Conservation (phyloP, 2,329 filamentous ascomycete genomes). For the Ophiostoma piceae region DNA sequence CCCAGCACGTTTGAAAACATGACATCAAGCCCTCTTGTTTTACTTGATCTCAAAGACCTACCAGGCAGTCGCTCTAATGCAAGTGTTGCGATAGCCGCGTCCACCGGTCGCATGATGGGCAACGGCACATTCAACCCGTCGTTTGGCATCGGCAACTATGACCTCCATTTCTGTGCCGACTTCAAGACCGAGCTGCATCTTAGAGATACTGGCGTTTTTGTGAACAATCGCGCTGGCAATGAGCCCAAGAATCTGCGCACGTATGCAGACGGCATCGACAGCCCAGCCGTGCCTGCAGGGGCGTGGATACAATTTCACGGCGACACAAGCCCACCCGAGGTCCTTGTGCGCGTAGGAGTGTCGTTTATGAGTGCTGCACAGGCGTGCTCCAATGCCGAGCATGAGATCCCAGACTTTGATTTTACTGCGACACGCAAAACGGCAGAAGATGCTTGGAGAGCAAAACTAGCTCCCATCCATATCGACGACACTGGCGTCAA, state of each 20-base stretch:
- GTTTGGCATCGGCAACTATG: conserved; percentile 56
- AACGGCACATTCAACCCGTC: conserved; percentile 55
- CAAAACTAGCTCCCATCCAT: conserved; percentile 51
- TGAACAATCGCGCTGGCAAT: conserved; percentile 38
- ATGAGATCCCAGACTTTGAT: conserved; percentile 54
- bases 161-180: conserved; percentile 56
- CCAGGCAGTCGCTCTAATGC: conserved; percentile 48
- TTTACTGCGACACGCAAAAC: neutral
- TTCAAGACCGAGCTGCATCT: conserved; percentile 42
- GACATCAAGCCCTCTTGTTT: conserved; percentile 31
- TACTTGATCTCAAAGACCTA: conserved; percentile 58
- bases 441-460: conserved; percentile 41
- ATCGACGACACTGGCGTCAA: conserved; percentile 47
- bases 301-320: conserved; percentile 53
- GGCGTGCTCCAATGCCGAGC: conserved; percentile 58
- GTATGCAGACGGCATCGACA: conserved; percentile 25
- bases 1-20: conserved; percentile 31
- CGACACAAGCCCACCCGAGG: conserved; percentile 29
- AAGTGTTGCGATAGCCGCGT: conserved; percentile 44
- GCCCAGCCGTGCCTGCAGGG: conserved; percentile 41
- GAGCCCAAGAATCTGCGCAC: conserved; percentile 35
- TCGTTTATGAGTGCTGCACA: conserved; percentile 58
- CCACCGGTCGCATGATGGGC: conserved; percentile 51
- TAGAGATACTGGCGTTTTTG: conserved; percentile 38
- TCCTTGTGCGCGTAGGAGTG: conserved; percentile 57